phyloP scores from a whole-genome alignment of 192 early-diverging fungal genomes.

The Phlyctochytrium planicorne region DNA sequence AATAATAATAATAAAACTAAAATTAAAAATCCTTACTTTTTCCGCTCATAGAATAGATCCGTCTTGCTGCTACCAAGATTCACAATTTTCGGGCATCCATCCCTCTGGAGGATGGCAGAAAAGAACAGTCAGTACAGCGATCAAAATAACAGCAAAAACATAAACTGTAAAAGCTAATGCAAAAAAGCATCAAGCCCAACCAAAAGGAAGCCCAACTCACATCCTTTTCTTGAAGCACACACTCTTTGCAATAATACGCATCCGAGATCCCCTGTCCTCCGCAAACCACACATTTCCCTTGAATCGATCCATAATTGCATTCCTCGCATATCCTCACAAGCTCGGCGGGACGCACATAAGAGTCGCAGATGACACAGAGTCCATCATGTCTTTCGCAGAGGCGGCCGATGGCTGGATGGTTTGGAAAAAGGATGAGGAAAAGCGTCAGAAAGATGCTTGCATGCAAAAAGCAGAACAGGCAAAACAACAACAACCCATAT shows the following conservation, averaged over 20 bases:
- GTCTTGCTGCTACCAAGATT: constrained; percentile 91
- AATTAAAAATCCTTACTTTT: constrained; percentile 66
- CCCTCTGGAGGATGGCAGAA: constrained; percentile 54
- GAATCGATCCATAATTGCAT: constrained; percentile 91
- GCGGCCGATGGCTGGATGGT: constrained; percentile 70
- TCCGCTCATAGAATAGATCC: constrained; percentile 88
- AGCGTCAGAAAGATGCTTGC: too few species aligned
- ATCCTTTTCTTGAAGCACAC: constrained; percentile 89
- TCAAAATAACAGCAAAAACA: not conserved
- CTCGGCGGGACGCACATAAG: constrained; percentile 87
- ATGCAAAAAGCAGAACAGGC: not conserved
- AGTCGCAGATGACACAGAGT: constrained; percentile 95
- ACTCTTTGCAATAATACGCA: constrained; percentile 93
- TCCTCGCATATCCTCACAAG: constrained; percentile 92
- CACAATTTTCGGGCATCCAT: constrained; percentile 98
- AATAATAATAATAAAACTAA: not conserved
- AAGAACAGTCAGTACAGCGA: not conserved
- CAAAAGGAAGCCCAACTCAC: constrained; percentile 42
- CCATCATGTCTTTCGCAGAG: constrained; percentile 88
- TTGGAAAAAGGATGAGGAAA: not conserved
- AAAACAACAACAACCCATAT: not conserved
- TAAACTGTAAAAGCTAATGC: not conserved
- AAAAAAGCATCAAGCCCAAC: too few species aligned
- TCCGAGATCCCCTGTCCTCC: constrained; percentile 86
- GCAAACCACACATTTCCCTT: constrained; percentile 90